A percentile compares a stretch with the other conserved stretches of the same genome.
Conservation (phyloP, 148 eudicot species). For the Camellia granthamiana region DNA sequence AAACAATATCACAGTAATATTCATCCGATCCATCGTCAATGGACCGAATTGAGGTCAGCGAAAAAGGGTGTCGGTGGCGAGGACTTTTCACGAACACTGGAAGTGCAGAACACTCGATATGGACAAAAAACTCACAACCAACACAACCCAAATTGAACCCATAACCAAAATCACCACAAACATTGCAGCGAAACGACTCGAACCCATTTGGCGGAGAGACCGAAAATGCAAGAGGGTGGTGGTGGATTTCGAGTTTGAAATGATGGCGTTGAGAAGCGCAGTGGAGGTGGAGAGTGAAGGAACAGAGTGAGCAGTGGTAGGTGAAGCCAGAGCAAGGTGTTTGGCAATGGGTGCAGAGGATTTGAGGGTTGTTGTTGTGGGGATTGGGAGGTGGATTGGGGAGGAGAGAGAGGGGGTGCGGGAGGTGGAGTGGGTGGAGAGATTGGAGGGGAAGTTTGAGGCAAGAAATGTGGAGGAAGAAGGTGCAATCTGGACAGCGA, state of each 20-base stretch:
- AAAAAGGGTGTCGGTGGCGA: background rate
- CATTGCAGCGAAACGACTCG: background rate
- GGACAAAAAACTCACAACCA: background rate
- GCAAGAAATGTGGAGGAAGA: slow-evolving; percentile 10
- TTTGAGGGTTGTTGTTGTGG: background rate
- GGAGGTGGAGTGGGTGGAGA: slow-evolving; percentile 6
- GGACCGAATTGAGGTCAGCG: background rate
- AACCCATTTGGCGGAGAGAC: background rate
- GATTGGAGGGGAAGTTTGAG: slow-evolving; percentile 13
- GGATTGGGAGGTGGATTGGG: background rate
- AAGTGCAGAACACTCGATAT: slow-evolving; percentile 1
- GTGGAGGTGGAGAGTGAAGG: slow-evolving; percentile 5
- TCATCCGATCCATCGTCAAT: slow-evolving; percentile 1
- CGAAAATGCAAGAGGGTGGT: slow-evolving; percentile 11
- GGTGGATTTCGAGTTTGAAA: background rate
- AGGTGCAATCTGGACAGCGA: slow-evolving; percentile 5
- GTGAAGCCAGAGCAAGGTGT: slow-evolving; percentile 5
- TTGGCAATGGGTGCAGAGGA: background rate
- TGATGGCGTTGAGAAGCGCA: background rate
- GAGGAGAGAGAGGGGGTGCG: slow-evolving; percentile 9
- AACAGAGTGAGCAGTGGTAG: slow-evolving; percentile 2
- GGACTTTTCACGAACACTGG: background rate
- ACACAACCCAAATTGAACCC: background rate
- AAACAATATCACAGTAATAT: slow-evolving; percentile 13
- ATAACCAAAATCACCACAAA: background rate